These are phyloP conservation scores for Aotearoamyces nothofagi DNA, from an alignment of 2,329 filamentous ascomycete genomes.

Conservation along the genomic window DNA sequence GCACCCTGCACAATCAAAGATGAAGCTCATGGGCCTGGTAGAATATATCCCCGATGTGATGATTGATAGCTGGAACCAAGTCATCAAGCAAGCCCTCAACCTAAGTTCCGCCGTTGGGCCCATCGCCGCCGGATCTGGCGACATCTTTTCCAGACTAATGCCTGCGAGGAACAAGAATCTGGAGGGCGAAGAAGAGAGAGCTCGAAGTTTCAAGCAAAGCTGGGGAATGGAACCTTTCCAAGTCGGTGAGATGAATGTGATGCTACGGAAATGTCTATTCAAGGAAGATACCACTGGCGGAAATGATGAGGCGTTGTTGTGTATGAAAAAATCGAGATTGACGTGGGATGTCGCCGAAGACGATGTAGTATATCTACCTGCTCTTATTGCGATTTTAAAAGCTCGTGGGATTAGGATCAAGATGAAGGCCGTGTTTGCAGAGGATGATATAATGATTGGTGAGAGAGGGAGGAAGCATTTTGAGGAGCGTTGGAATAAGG, in stretches of 20 bases:
- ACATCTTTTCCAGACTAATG: not conserved
- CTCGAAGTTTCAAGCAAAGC: conserved; percentile 7
- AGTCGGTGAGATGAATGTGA: conserved; percentile 2
- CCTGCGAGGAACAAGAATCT: not conserved
- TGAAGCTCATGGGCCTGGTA: not conserved
- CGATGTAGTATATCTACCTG: not conserved
- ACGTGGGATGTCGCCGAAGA: not conserved
- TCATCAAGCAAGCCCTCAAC: conserved; percentile 5
- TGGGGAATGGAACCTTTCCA: conserved; percentile 6
- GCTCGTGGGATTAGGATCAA: conserved; percentile 9
- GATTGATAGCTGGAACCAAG: not conserved
- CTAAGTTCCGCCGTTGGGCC: not conserved
- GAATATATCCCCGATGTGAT: not conserved
- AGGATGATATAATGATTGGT: conserved; percentile 26
- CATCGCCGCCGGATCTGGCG: not conserved
- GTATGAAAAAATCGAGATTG: conserved; percentile 9
- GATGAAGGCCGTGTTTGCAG: conserved; percentile 21
- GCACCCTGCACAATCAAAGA: not conserved
- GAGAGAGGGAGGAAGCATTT: conserved; percentile 26
- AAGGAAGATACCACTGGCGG: conserved; percentile 13
- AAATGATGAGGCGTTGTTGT: conserved; percentile 16
- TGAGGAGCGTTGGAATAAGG: conserved; percentile 23
- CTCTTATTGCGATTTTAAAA: conserved; percentile 10
- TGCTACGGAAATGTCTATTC: conserved; percentile 8
- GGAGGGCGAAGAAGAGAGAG: not conserved